Conservation (phyloP, 495 filamentous ascomycete species). For the Tetracladium setigerum region DNA sequence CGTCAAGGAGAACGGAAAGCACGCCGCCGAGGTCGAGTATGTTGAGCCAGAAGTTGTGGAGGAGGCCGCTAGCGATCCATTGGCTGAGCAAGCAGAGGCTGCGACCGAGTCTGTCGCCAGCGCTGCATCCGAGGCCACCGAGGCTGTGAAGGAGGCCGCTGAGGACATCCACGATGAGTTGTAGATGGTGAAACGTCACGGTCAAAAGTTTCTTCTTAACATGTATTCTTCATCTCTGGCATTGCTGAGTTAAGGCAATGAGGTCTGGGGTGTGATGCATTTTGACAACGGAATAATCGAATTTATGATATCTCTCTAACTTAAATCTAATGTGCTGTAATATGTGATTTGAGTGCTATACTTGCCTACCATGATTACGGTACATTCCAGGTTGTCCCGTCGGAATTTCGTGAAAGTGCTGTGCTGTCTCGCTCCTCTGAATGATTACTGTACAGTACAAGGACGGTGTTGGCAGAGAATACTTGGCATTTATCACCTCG, state of each 20-base stretch:
- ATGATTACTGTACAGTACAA: too few relatives aligned
- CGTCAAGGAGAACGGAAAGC: conserved; percentile 89
- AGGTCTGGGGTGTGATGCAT: conserved; percentile 7
- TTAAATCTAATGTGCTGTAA: too few relatives aligned
- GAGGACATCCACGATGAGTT: conserved; percentile 57
- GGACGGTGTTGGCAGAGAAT: too few relatives aligned
- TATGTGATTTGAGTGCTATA: too few relatives aligned
- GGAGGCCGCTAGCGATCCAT: conserved; percentile 42
- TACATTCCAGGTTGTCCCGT: not conserved
- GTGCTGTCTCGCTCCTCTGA: too few relatives aligned
- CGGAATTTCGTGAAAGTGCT: too few relatives aligned
- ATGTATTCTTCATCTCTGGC: conserved; percentile 19
- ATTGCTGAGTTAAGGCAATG: conserved; percentile 4
- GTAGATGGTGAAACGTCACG: conserved; percentile 31
- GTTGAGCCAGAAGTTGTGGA: conserved; percentile 39
- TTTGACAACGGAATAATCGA: not conserved
- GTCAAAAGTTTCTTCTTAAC: conserved; percentile 6
- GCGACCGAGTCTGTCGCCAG: conserved; percentile 40
- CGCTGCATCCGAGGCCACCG: conserved; percentile 23
- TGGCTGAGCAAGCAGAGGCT: conserved; percentile 42
- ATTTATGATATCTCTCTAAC: too few relatives aligned
- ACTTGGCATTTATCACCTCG: too few relatives aligned
- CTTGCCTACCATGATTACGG: not conserved
- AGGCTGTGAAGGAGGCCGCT: conserved; percentile 31
- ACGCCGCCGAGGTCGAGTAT: conserved; percentile 61